phyloP scores from a whole-genome alignment of 352 stramenopile species.

The Phytophthora macrochlamydospora region DNA sequence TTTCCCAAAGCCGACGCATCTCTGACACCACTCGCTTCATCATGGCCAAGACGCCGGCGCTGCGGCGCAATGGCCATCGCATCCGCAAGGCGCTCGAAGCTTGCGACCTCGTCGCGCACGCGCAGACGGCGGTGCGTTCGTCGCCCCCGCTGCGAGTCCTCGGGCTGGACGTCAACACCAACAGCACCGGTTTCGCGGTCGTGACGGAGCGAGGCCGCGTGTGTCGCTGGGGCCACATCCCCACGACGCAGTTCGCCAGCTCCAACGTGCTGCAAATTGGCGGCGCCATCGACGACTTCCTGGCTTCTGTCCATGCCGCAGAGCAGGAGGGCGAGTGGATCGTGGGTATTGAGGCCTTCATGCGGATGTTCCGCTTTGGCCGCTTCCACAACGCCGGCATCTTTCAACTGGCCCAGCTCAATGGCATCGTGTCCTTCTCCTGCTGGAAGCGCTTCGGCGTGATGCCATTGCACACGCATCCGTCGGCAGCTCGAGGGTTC shows the following conservation, averaged over 20 bases:
- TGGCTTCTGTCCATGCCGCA: constrained; percentile 36
- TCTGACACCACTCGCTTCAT: constrained; percentile 2
- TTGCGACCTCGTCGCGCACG: constrained; percentile 25
- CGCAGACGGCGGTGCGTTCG: constrained; percentile 32
- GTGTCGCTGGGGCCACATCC: constrained; percentile 61
- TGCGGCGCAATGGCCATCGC: constrained; percentile 54
- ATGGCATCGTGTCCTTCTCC: constrained; percentile 82
- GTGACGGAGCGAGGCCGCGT: constrained; percentile 61
- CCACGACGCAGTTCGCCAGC: constrained; percentile 64
- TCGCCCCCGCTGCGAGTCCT: constrained; percentile 61
- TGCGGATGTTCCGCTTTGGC: constrained; percentile 81
- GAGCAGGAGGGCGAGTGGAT: constrained; percentile 47
- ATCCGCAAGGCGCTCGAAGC: constrained; percentile 59
- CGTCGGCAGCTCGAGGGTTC: constrained; percentile 71
- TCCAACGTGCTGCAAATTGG: constrained; percentile 72
- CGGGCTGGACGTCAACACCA: constrained; percentile 87
- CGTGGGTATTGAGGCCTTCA: constrained; percentile 87
- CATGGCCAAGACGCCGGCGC: constrained; percentile 21
- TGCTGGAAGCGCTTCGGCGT: constrained; percentile 69
- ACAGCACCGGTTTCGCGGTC: constrained; percentile 77
- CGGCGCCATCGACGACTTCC: constrained; percentile 47
- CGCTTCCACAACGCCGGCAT: constrained; percentile 84
- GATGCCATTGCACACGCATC: constrained; percentile 70
- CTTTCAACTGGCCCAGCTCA: constrained; percentile 87
- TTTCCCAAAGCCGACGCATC: constrained; percentile 3